A percentile compares a stretch with the other conserved stretches of the same genome.
These are phyloP conservation scores for Globisporangium parvum DNA, from an alignment of 352 stramenopile genomes.

Conservation along the genomic window DNA sequence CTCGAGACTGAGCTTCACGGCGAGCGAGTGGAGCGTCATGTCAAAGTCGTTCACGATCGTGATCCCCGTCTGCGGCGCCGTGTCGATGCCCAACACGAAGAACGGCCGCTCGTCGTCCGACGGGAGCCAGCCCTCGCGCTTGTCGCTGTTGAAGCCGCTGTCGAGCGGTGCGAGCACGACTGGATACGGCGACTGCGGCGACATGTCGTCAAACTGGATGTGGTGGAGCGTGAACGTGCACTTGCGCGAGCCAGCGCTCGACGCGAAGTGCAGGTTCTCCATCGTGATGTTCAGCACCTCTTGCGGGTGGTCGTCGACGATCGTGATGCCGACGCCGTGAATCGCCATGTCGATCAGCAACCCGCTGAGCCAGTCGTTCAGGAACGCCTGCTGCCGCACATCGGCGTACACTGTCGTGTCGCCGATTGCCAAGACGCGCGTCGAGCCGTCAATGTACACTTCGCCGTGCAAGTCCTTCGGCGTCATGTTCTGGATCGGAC, in stretches of 20 bases:
- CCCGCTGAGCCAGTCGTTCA: constrained; percentile 73
- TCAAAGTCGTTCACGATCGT: constrained; percentile 78
- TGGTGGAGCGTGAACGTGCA: constrained; percentile 70
- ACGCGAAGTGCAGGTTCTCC: constrained; percentile 72
- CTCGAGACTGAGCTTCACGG: constrained; percentile 76
- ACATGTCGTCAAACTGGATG: constrained; percentile 87
- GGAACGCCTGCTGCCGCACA: constrained; percentile 41
- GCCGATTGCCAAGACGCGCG: constrained; percentile 72
- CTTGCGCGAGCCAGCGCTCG: constrained; percentile 34
- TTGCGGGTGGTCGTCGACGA: constrained; percentile 69
- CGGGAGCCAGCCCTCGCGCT: constrained; percentile 79
- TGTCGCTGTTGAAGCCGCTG: constrained; percentile 84
- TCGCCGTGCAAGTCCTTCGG: constrained; percentile 60
- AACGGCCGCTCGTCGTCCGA: constrained; percentile 69
- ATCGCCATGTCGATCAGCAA: constrained; percentile 70
- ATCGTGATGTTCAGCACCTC: constrained; percentile 86
- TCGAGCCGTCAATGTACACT: constrained; percentile 83
- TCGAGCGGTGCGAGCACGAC: constrained; percentile 76
- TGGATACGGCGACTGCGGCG: constrained; percentile 54
- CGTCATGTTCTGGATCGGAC: constrained; percentile 43
- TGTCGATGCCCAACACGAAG: constrained; percentile 60
- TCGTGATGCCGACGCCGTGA: constrained; percentile 68
- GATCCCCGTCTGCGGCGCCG: constrained; percentile 57
- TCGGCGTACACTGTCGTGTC: constrained; percentile 60
- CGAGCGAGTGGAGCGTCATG: constrained; percentile 59